Base-by-base conservation (phyloP, 139 green algal species). In the Chlorella sp. region DNA sequence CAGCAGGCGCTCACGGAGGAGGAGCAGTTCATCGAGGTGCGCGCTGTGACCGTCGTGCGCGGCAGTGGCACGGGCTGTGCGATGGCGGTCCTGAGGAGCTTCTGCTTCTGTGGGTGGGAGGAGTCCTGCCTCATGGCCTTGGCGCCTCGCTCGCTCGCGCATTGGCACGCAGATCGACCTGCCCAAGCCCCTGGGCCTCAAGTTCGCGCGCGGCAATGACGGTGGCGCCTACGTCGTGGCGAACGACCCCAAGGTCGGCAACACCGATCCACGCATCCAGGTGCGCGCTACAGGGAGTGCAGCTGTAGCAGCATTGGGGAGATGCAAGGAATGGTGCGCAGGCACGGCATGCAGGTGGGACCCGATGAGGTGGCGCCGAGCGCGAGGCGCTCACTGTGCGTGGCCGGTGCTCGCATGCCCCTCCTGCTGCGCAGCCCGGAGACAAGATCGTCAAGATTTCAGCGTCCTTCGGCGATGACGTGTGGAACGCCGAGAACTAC, bases 391-490 rank as follows among this genome's bases (percentile, higher is more conserved):
- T n/a, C n/a, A n/a, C n/a, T n/a, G n/a, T n/a, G n/a, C n/a, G n/a
- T n/a, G n/a, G n/a, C n/a, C n/a, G n/a, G n/a, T n/a, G n/a, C n/a
- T n/a, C n/a, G n/a, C n/a, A n/a, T n/a, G n/a, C n/a, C n/a, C n/a
- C 31, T 29, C 67, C n/a, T n/a, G n/a, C n/a, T n/a, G n/a, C n/a
- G 65, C 75, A 94, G 91, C 79, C 86, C 33, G 93, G 92, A n/a
- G 93, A 97, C 85, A 96, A 97, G 85, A 83, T 97, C 30, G 77
- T 96, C 6, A 60, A 88, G 74, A 88, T 96, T 65, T 89, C 75
- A 32, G 95, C 95, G 0, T 96, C 92, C 27, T 99, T 99, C 83
- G 96, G 96, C 23, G 68, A 71, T n/a, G 96, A 99, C 32, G 86
- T 99, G 0, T 99, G 96, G 96, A 62, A 79, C 70, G 84, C 94